Base-by-base conservation (phyloP, 208 protist genomes). In the Phytomonas serpens region DNA sequence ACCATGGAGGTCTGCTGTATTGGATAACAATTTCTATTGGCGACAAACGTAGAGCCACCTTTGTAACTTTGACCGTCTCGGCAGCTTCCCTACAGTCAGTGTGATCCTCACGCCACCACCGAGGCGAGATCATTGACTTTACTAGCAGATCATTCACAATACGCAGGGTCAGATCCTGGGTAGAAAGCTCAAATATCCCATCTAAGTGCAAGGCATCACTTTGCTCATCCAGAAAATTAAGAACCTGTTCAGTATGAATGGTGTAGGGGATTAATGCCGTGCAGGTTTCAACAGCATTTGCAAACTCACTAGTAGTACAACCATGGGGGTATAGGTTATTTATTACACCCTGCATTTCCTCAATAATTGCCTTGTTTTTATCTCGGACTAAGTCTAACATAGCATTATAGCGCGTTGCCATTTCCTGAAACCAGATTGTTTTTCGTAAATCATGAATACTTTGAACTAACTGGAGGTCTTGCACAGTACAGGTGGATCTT, bases 211-310 rank as follows among this genome's bases (percentile, higher is more conserved):
- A 71, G 29, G 73, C 72, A 23, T 77, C 67, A 19, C 79, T 77
- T 42, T 81, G 75, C 30, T 73, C 72, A 38, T 71, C 34, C 29
- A 88, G 64, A 37, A 89, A 82, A 1, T 68, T 64, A 9, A 64
- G 34, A 3, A 96, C 69, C 0, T 29, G 7, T 11, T 77, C 73
- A 27, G 65, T 72, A 11, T 85, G 71, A 5, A 96, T 83, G 0
- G 79, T 80, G 52, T 76, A 82, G 10, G 87, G 78, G 14, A 90
- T 71, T 80, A 96, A 82, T 10, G 86, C 83, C 0, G 85, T 77
- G 70, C 86, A 89, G 34, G 86, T 96, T 40, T 85, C 78, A 34
- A 93, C 69, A 2, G 83, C 78, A 34, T 93, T 87, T 23, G 81
- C 78, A 62, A 86, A 91, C 32, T 90, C 85, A 64, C 82, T 87